Conservation (phyloP, 2,329 filamentous ascomycete species). For the Ascochyta fabae region DNA sequence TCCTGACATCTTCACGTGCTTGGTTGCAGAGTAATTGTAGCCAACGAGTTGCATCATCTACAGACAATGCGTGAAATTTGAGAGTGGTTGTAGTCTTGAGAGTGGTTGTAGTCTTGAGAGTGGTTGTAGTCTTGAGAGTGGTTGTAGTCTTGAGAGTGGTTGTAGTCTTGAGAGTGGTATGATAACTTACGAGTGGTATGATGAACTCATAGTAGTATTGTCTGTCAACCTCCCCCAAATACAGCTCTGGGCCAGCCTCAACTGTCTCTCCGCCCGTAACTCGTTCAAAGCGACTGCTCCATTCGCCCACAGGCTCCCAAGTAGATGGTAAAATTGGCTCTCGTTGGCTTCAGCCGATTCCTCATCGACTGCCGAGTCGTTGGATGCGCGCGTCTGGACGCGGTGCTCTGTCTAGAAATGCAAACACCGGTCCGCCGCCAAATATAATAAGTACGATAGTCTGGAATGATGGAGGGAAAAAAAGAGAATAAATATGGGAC, state of each 20-base stretch:
- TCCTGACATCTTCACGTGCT: no score
- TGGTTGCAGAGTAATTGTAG: no score
- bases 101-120: no score
- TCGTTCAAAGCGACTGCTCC: constrained; percentile 2
- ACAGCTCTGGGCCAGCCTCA: constrained; percentile 15
- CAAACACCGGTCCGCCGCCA: not conserved
- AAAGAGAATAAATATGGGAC: constrained; percentile 27
- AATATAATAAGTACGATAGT: not conserved
- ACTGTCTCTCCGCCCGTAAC: constrained; percentile 3
- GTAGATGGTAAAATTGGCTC: not conserved
- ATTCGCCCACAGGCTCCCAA: constrained; percentile 5
- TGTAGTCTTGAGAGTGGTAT: no score
- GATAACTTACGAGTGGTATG: no score
- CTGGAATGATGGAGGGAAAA: constrained; percentile 18
- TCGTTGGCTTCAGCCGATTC: not conserved
- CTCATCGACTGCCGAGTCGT: constrained; percentile 15
- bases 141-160: no score
- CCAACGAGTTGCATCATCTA: no score
- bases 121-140: no score
- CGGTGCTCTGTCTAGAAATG: constrained; percentile 16
- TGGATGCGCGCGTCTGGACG: constrained; percentile 9
- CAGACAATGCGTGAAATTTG: no score
- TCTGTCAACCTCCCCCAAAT: not conserved
- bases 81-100: no score
- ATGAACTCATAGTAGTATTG: not conserved